phyloP scores from a whole-genome alignment of 768 basidiomycete species.

The Suillus subaureus region DNA sequence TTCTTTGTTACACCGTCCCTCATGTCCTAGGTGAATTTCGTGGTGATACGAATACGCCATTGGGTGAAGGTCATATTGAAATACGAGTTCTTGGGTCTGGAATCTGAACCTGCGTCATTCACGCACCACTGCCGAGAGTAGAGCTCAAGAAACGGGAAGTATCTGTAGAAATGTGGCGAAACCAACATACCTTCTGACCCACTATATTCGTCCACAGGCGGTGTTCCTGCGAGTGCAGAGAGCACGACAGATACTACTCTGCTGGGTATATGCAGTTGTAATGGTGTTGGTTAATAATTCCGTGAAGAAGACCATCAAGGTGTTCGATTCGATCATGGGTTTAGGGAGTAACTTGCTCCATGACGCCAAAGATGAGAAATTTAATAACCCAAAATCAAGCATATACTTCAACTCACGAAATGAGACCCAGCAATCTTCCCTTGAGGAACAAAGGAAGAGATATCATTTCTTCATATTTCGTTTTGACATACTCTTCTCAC shows the following conservation, averaged over 20 bases:
- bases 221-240: neutral
- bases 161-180: neutral
- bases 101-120: neutral
- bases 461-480: slow-evolving; percentile 59
- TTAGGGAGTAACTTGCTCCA: neutral
- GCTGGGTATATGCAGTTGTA: neutral
- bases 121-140: neutral
- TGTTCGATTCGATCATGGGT: neutral
- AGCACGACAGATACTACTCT: neutral
- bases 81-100: neutral
- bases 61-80: neutral
- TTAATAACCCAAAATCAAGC: neutral
- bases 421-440: neutral
- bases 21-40: neutral
- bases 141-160: neutral
- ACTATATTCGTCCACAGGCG: neutral
- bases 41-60: neutral
- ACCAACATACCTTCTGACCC: neutral
- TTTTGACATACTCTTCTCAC: slow-evolving; percentile 54
- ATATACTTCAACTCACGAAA: neutral
- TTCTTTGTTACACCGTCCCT: neutral
- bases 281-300: neutral
- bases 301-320: neutral
- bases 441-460: neutral
- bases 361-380: neutral